Base-by-base conservation (phyloP, 75 land plant species). In the Pseudotsuga menziesii region DNA sequence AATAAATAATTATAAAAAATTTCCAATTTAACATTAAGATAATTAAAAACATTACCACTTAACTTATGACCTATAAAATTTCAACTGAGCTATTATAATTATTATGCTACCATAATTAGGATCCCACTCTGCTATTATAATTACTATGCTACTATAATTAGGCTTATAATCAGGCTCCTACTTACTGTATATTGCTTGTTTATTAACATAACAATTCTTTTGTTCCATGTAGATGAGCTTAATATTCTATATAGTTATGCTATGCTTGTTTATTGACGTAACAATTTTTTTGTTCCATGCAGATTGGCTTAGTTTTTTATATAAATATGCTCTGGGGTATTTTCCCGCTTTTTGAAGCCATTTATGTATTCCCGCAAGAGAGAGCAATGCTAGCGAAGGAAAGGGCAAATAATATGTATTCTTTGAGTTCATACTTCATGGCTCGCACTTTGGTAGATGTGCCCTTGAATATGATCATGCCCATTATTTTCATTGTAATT, bases 361-460 rank as follows among this genome's bases (percentile, higher is more conserved):
- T 85, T 56, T 82, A 73, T 59, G 78, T 85, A 6, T 85, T 85
- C 58, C 87, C 87, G 36, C 74, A 82, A 60, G 87, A 85, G 44
- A 86, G 85, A 26, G 67, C 84, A 16, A 85, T 85, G 75, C 56
- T 85, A 44, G 63, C 73, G 2, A 85, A 85, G 71, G 87, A 85
- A 17, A 48, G 87, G 19, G 87, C 85, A 13, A 78, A 85, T 16
- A 75, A 79, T 78, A 85, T 85, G 87, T 85, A 85, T 63, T 75
- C 81, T 2, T 72, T 85, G 57, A 85, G 81, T 60, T 75, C 87
- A 56, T 85, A 85, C 75, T 85, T 82, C 81, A 57, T 79, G 74
- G 82, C 83, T 41, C 77, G 85, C 6, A 82, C 35, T 8, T 59
- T 77, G 22, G 81, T 58, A 13, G 87, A 85, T 62, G 57, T 85